Evolutionary conservation across 306 rosid species (phyloP).

Genomic region (Psophocarpus tetragonolobus): DNA sequence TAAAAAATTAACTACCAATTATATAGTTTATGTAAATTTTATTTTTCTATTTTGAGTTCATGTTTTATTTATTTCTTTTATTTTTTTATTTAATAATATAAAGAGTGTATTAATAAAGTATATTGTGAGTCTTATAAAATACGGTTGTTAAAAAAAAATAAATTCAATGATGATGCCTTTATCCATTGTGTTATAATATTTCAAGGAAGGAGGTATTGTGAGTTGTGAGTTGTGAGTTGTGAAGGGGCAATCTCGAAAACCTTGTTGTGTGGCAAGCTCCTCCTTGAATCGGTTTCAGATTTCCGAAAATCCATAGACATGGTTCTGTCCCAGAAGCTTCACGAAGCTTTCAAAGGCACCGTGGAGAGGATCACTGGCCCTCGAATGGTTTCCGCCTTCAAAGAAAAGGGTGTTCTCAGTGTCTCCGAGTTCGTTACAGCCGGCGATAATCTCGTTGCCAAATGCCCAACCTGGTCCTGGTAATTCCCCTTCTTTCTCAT

Average conservation of each 20-base stretch:
- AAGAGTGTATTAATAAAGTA: too few relatives aligned
- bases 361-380: conserved; percentile 94
- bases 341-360: conserved; percentile 97
- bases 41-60: too few relatives aligned
- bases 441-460: conserved; percentile 97
- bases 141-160: too few relatives aligned
- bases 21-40: too few relatives aligned
- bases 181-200: too few relatives aligned
- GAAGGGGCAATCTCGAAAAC: background rate
- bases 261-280: background rate
- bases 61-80: too few relatives aligned
- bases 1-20: too few relatives aligned
- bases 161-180: too few relatives aligned
- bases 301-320: conserved; percentile 32
- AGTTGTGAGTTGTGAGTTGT: too few relatives aligned
- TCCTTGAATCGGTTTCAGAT: background rate
- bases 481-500: conserved; percentile 14
- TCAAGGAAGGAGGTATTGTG: too few relatives aligned
- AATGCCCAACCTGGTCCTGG: conserved; percentile 99
- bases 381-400: conserved; percentile 93
- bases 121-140: too few relatives aligned
- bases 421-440: conserved; percentile 83
- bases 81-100: too few relatives aligned
- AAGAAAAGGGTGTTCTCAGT: conserved; percentile 98
- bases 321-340: conserved; percentile 93